Percentiles rank a stretch among this genome's conserved stretches.
phyloP scores from a whole-genome alignment of 1,284 basidiomycete genomes.

The Trichosporon faecale region DNA sequence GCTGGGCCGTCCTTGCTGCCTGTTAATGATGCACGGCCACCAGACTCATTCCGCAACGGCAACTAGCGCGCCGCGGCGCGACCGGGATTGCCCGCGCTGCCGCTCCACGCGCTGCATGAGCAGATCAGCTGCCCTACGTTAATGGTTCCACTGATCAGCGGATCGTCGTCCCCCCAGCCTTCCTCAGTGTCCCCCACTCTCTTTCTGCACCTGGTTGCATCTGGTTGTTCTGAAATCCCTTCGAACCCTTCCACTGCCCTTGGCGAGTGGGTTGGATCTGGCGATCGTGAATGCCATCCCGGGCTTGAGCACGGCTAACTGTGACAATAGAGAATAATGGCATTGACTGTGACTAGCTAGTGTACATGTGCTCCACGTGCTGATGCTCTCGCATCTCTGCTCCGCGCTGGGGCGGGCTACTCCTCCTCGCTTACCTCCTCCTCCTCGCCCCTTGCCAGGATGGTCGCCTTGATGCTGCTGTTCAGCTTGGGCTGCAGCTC shows the following conservation, averaged over 20 bases:
- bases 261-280: too few species aligned
- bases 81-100: not conserved
- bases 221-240: too few species aligned
- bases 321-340: not conserved
- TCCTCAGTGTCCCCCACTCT: too few species aligned
- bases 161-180: not conserved
- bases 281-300: too few species aligned
- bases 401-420: not conserved
- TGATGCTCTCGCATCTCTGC: not conserved
- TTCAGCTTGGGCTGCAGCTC: constrained; percentile 61
- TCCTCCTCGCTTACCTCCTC: constrained; percentile 54
- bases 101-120: too few species aligned
- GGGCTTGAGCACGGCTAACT: too few species aligned
- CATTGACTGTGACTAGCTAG: not conserved
- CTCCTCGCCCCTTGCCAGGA: constrained; percentile 42
- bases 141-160: not conserved
- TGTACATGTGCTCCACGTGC: constrained; percentile 1
- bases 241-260: not conserved
- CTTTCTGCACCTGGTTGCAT: too few species aligned
- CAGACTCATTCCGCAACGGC: too few species aligned
- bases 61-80: too few species aligned
- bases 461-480: constrained; percentile 44
- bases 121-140: too few species aligned
- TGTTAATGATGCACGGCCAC: not conserved
- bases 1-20: too few species aligned